Base-by-base conservation (phyloP, 176 grass and related monocot genomes). In the Dendrocalamus sinicus region DNA sequence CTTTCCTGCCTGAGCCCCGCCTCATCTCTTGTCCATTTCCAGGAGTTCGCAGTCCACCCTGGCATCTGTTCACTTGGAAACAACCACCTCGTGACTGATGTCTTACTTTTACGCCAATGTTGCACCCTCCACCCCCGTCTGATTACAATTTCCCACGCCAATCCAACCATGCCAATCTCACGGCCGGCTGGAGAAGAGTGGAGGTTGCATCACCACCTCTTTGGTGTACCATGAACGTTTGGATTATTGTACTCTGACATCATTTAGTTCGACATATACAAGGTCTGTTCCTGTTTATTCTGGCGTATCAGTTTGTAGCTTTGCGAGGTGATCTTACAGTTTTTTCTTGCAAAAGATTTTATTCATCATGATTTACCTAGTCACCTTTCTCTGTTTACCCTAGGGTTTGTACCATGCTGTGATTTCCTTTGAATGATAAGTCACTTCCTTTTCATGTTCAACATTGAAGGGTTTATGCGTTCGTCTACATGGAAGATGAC, bases 401-500 rank as follows among this genome's bases (percentile, higher is more conserved):
- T 65, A 51, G 72, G 14, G 7, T 74, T 88, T 86, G 48, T 47
- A 68, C 30, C 48, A 41, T 67, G 23, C 46, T 69, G 20, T 39
- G 13, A 69, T 52, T 66, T 64, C 70, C 67, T 71, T 69, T 77
- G 64, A 87, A 77, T 70, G 78, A 69, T 43, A 71, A 72, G 48
- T 73, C 44, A 76, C 16, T 67, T 60, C 2, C 43, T 75, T 74
- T 81, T 30, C 68, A 45, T 76, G 74, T 85, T 66, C 47, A 71
- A 80, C 15, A 57, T 12, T 91, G 70, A 85, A 99, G 96, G 96
- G 51, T 99, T 99, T 91, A n/a, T n/a, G 96, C 96, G 43, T 99
- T 99, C 57, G 89, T 99, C 59, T 99, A 99, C 89, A 99, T 99
- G 96, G 94, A 99, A 87, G 94, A 99, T 73, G 96, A 92, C 84